Evolutionary conservation across 495 filamentous ascomycete genomes (phyloP), one percentile per base, ranked within the genome.

Genomic region (Penicillium angulare): DNA sequence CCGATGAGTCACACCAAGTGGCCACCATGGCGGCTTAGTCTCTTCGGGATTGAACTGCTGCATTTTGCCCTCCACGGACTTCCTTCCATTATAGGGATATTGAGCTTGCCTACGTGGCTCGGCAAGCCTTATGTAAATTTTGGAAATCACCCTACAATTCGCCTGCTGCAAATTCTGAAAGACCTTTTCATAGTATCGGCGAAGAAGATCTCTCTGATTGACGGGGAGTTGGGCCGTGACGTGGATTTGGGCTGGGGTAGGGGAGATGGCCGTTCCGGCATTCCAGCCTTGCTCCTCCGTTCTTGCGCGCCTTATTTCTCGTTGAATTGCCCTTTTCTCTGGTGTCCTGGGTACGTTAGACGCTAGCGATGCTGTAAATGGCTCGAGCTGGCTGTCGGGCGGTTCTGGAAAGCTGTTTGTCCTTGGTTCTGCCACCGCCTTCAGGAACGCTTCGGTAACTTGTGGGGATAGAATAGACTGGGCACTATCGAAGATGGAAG

Each of bases 91-190:
- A 61, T 95, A 96, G 0, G 91, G 90, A 53, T 86, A 83, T 26
- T 78, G 84, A 0, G 83, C 81, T 63, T 95, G 89, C 61, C 95
- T 96, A 58, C 87, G 89, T 0, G 90, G 87, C 47, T 89, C 86
- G 2, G 93, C 83, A 8, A 84, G 74, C 57, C 86, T 89, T 56
- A 95, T 83, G 73, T 88, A 92, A 18, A 79, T 84, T 60, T 91
- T 92, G 10, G 82, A 81, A n/a, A 92, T 79, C 13, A 69, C 74
- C 72, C 40, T 76, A 59, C 86, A 86, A 44, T 84, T 81, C 5
- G 80, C 76, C 59, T 93, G 89, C 57, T 92, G 88, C 43, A 89
- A 70, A 22, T 76, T 75, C 47, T 80, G 79, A 52, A 92, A 85
- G 0, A 82, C 68, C 16, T 77, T 77, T 35, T 76, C 71, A 51